Evolutionary conservation across 768 basidiomycete genomes (phyloP), one percentile per base, ranked within the genome.

Genomic region (Auriscalpium vulgare): DNA sequence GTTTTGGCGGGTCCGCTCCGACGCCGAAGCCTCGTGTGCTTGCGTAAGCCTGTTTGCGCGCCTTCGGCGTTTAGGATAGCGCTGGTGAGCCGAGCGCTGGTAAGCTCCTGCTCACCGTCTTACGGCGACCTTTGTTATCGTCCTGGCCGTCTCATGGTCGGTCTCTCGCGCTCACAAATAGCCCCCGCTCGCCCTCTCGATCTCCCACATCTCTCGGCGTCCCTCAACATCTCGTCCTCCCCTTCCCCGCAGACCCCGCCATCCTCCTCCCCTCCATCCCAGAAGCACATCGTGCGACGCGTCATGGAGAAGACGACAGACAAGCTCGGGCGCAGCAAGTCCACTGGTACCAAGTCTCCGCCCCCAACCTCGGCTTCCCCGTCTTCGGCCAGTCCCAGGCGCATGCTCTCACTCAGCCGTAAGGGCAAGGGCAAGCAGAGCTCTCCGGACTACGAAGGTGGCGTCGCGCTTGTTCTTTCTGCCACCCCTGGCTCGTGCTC

Each of bases 281-380:
- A 55, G 37, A 60, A 57, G 10, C 55, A 63, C n/a, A 47, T 69
- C 7, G 62, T 66, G 9, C 63, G 63, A 11, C 67, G 69, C 51
- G 67, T 67, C 34, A 59, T 81, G 46, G 77, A 75, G 62, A 78
- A 73, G 71, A 84, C 84, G 0, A 83, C 83, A 54, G 82, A 83
- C 62, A 85, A 76, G 58, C 74, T 91, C 35, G 82, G 83, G 58
- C 75, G 76, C 63, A 86, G 83, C 67, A 65, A 60, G 47, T 64
- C 66, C 3, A 19, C 54, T 35, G 61, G 65, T 9, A 62, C 51
- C 43, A 65, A 63, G 58, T 37, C 57, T 11, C 23, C 48, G 36
- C 29, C 29, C 29, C 21, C 21, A 21, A 3, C 2, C 21, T 36
- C 63, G 53, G 50, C 60, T 17, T 59, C 65, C 17, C 72, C 57